A percentile compares a stretch with the other conserved stretches of the same genome.
phyloP scores from a whole-genome alignment of 2,329 filamentous ascomycete genomes.

The Calonectria crousiana region DNA sequence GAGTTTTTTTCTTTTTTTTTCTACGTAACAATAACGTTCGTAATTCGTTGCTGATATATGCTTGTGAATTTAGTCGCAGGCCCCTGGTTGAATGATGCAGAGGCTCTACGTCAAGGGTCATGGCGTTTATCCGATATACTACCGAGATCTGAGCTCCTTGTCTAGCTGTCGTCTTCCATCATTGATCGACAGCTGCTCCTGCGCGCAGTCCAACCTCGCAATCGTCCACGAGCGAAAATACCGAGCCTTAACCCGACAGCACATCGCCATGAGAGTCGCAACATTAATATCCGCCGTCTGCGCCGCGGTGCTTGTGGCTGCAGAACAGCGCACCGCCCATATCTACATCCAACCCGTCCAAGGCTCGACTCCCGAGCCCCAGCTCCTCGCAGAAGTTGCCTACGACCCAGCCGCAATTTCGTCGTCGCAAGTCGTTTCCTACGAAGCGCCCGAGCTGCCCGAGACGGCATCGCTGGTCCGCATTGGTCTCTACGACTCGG shows the following conservation, averaged over 20 bases:
- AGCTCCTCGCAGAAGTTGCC: conserved; percentile 66
- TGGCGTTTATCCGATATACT: conserved; percentile 36
- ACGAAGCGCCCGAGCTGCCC: conserved; percentile 67
- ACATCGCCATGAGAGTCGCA: conserved; percentile 55
- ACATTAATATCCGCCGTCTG: conserved; percentile 57
- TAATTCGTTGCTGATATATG: background rate
- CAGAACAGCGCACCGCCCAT: conserved; percentile 59
- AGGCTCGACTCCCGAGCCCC: conserved; percentile 47
- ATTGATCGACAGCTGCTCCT: conserved; percentile 20
- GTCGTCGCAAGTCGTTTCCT: conserved; percentile 63
- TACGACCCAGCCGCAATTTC: conserved; percentile 62
- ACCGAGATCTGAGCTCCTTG: conserved; percentile 26
- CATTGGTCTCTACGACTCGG: conserved; percentile 68
- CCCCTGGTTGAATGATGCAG: background rate
- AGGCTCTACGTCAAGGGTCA: background rate
- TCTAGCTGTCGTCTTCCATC: conserved; percentile 37
- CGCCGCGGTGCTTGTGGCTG: conserved; percentile 54
- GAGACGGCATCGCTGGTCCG: conserved; percentile 63
- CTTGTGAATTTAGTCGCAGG: background rate
- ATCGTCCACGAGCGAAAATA: conserved; percentile 1
- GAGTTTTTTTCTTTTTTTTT: background rate
- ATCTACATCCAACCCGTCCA: conserved; percentile 68
- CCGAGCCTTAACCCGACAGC: background rate
- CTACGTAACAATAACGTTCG: background rate
- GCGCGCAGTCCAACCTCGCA: conserved; percentile 12